A percentile compares a stretch with the other conserved stretches of the same genome.
phyloP scores from a whole-genome alignment of 768 basidiomycete genomes.

The Boletus reticuloceps region DNA sequence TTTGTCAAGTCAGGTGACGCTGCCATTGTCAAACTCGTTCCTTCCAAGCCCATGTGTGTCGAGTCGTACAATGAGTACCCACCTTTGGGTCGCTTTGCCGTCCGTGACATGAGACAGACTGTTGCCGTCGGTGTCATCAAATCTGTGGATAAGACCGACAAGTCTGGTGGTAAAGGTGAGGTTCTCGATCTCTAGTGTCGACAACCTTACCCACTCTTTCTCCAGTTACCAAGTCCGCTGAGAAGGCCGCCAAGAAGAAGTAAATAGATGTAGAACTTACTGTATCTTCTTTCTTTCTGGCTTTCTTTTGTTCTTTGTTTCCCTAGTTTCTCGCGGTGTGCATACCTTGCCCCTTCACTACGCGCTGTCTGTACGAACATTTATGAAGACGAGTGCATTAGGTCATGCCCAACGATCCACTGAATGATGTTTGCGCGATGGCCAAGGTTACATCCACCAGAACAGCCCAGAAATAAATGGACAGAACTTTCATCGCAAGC shows the following conservation, averaged over 20 bases:
- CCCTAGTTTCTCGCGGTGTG: constrained; percentile 26
- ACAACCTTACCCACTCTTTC: constrained; percentile 12
- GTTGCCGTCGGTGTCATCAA: constrained; percentile 99
- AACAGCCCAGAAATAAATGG: no score
- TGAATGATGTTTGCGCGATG: background rate
- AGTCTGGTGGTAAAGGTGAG: constrained; percentile 79
- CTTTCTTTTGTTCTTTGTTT: constrained; percentile 41
- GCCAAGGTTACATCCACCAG: no score
- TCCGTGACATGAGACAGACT: constrained; percentile 99
- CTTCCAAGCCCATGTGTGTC: constrained; percentile 95
- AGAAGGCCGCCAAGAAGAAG: constrained; percentile 96
- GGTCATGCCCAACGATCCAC: constrained; percentile 11
- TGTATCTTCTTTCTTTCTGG: constrained; percentile 57
- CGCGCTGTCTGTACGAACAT: constrained; percentile 49
- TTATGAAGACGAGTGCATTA: constrained; percentile 37
- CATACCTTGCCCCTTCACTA: constrained; percentile 36
- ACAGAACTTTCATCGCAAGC: no score
- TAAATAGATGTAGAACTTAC: constrained; percentile 77
- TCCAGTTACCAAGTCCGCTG: constrained; percentile 88
- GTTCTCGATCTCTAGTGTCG: constrained; percentile 15
- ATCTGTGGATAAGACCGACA: constrained; percentile 93
- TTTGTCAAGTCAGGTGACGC: constrained; percentile 99
- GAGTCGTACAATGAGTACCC: constrained; percentile 97
- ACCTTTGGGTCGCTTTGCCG: constrained; percentile 98
- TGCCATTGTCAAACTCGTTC: constrained; percentile 96